Evolutionary conservation across 768 basidiomycete genomes (phyloP), one percentile per base, ranked within the genome.

Genomic region (Suillus spraguei): DNA sequence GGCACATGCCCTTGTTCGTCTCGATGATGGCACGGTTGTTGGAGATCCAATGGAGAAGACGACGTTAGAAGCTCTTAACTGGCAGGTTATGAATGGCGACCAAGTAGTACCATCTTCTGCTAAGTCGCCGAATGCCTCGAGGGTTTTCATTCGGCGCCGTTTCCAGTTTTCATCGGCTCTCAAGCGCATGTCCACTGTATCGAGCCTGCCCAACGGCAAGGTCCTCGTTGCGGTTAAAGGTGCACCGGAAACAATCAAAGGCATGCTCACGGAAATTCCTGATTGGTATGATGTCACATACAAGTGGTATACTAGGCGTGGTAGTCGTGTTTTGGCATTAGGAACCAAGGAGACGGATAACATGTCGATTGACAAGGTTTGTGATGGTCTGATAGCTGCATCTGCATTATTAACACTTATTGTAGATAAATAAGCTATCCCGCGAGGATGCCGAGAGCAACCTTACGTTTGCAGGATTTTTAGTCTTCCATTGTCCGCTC

Each of bases 11-110:
- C 81, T 99, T 13, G 97, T 99, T 44, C 84, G 91, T 54, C 83
- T 99, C 32, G 97, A 99, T 68, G 97, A 99, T 69, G 97, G 94
- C 10, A 90, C 89, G 1, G 80, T 96, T 42, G 96, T 99, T 49
- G 97, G 97, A 4, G 97, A 99, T 73, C 97, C 97, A 0, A 99
- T 99, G 97, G 97, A 99, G 77, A 95, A 96, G 79, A 96, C 93
- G 0, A 97, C 97, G 0, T 80, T 99, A 8, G 92, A 93, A 65
- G 90, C 94, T 3, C 82, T 99, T 35, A 89, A 93, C 55, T 99
- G 97, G 97, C 87, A 87, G 63, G 74, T 99, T 46, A 79, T 75
- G 11, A 86, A 87, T 77, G 91, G 92, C 38, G 93, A 97, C 69
- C 74, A 81, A n/a, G 79, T 97, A 65, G 76, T 86, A 2, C 89